Percentiles rank a stretch among this genome's conserved stretches.
Conservation (phyloP, 208 protist genomes). For the Phytomonas sp. region DNA sequence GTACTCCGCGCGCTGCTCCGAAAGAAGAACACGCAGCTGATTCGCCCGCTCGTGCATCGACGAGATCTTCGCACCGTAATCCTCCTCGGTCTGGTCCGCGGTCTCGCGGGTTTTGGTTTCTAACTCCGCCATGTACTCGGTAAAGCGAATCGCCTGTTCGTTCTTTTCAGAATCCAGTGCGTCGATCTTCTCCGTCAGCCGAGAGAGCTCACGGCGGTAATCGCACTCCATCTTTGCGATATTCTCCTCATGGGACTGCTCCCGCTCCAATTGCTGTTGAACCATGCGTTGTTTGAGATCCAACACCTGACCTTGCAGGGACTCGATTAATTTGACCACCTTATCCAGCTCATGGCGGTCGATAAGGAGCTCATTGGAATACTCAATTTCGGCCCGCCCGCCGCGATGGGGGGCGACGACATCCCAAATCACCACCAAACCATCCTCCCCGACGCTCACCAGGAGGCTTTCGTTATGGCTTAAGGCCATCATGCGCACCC, state of each 20-base stretch:
- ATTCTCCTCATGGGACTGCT: slow-evolving; percentile 91
- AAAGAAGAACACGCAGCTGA: slow-evolving; percentile 65
- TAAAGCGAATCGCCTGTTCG: slow-evolving; percentile 93
- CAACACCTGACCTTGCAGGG: slow-evolving; percentile 73
- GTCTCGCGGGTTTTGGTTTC: slow-evolving; percentile 57
- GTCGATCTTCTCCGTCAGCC: slow-evolving; percentile 61
- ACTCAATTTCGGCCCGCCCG: slow-evolving; percentile 68
- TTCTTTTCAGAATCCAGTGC: slow-evolving; percentile 79
- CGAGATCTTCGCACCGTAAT: slow-evolving; percentile 91
- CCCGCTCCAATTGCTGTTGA: slow-evolving; percentile 91
- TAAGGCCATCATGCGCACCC: slow-evolving; percentile 78
- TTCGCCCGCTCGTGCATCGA: slow-evolving; percentile 68
- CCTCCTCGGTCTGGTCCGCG: slow-evolving; percentile 64
- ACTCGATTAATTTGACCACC: slow-evolving; percentile 49
- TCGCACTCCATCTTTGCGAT: slow-evolving; percentile 85
- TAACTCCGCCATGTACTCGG: slow-evolving; percentile 87
- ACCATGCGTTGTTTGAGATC: slow-evolving; percentile 92
- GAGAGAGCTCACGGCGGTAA: slow-evolving; percentile 61
- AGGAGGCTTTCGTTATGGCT: slow-evolving; percentile 90
- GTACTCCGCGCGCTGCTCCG: slow-evolving; percentile 58
- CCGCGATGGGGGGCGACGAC: slow-evolving; percentile 86
- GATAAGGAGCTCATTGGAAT: slow-evolving; percentile 92
- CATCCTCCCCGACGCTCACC: slow-evolving; percentile 92
- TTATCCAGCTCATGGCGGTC: slow-evolving; percentile 90
- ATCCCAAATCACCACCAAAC: slow-evolving; percentile 86